Evolutionary conservation across 805 yeast genomes (phyloP), one percentile per base, ranked within the genome.

Genomic region (Pichia rugopelliculosa): DNA sequence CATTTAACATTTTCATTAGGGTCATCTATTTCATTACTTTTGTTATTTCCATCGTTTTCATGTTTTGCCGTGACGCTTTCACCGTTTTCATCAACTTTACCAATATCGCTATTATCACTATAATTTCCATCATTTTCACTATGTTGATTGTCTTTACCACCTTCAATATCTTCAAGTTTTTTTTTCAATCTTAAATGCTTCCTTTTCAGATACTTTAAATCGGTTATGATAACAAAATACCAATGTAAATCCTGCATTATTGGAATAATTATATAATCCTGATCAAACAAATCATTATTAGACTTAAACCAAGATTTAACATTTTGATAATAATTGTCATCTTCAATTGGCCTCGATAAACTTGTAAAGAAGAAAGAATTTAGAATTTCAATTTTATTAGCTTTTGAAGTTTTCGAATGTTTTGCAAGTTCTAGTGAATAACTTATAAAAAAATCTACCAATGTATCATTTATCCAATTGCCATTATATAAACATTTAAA

Each of bases 401-500:
- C 64, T 9, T 54, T 44, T 12, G 69, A 55, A 4, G 66, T 58
- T 6, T 60, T 56, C 24, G 55, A 40, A 27, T 50, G 49, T 52
- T 70, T 77, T 8, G 78, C 71, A 4, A 13, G 11, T 36, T 60
- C 48, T 24, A 62, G 45, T 53, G 74, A 76, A 59, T 73, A 83
- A 48, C 77, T 79, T 25, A 87, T 71, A 58, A 87, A 89, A 60
- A 91, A 91, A 62, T 88, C 96, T 47, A 93, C 82, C 43, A 93
- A 70, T 0, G 84, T 77, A 59, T 93, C 99, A 66, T 93, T 91
- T 42, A 93, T 77, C 90, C 96, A 91, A 52, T 85, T 87, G 41
- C 82, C 81, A 49, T 84, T 82, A 58, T 82, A 80, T 10, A 91
- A 71, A 40, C 96, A 84, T 52, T 77, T 78, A 62, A 85, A 87